Conservation (phyloP, 257 asterid species). For the Primulina huaijiensis region DNA sequence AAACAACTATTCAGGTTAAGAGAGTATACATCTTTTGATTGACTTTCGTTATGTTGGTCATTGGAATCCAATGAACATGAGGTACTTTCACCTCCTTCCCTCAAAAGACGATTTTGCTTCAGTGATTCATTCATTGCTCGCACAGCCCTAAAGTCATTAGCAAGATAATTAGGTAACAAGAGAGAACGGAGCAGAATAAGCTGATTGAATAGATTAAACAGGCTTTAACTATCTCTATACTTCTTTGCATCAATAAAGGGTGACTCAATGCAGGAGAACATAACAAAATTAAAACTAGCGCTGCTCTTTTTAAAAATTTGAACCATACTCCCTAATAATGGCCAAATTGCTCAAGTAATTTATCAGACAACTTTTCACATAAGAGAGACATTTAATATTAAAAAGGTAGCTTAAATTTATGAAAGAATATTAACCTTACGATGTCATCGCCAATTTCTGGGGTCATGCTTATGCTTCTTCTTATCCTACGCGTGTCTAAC, state of each 20-base stretch:
- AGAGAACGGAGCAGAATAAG: background rate
- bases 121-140: constrained; percentile 92
- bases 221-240: background rate
- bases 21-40: constrained; percentile 57
- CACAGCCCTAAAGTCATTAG: constrained; percentile 68
- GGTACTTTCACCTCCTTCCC: constrained; percentile 66
- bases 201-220: background rate
- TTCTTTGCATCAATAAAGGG: background rate
- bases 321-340: background rate
- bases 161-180: constrained; percentile 19
- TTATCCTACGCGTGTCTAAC: constrained; percentile 71
- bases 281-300: no score
- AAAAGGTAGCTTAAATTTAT: constrained; percentile 6
- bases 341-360: no score
- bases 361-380: background rate
- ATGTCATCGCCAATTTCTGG: constrained; percentile 98
- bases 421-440: constrained; percentile 68
- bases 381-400: background rate
- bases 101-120: constrained; percentile 78
- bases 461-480: constrained; percentile 95
- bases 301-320: background rate
- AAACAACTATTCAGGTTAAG: constrained; percentile 22
- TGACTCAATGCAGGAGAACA: background rate
- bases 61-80: constrained; percentile 40
- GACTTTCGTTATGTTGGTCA: constrained; percentile 48